Conservation (phyloP, 2,329 filamentous ascomycete species). For the Aspergillus sp. region DNA sequence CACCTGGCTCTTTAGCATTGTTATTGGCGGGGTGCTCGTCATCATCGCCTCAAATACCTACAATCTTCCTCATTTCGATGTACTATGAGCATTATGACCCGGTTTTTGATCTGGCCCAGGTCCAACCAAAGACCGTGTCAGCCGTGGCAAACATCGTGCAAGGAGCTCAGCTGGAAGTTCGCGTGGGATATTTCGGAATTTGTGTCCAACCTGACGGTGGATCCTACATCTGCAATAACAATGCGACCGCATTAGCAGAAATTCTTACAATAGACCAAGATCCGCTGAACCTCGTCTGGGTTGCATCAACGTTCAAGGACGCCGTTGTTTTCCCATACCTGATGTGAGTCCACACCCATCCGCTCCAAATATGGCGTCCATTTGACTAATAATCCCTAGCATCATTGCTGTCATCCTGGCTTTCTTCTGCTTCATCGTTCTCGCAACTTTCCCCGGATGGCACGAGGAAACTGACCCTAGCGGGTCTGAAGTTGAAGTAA, state of each 20-base stretch:
- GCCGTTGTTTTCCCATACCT: constrained; percentile 98
- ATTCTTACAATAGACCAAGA: constrained; percentile 89
- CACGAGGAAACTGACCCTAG: constrained; percentile 82
- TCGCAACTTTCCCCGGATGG: constrained; percentile 97
- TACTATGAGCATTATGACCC: constrained; percentile 91
- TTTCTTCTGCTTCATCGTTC: constrained; percentile 90
- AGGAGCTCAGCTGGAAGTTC: constrained; percentile 77
- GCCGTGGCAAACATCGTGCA: constrained; percentile 91
- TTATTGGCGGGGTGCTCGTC: constrained; percentile 95
- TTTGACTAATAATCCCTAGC: constrained; percentile 44
- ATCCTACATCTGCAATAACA: constrained; percentile 93
- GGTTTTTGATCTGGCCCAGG: constrained; percentile 78
- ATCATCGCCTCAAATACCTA: constrained; percentile 89
- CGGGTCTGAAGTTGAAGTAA: constrained; percentile 85
- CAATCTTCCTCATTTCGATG: constrained; percentile 96
- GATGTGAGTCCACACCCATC: constrained; percentile 62
- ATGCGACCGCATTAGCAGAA: constrained; percentile 88
- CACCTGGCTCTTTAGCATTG: constrained; percentile 61
- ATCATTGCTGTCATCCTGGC: constrained; percentile 98
- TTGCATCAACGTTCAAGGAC: constrained; percentile 95
- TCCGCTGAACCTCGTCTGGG: constrained; percentile 94
- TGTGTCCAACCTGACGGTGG: constrained; percentile 91
- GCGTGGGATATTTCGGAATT: constrained; percentile 97
- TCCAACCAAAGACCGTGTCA: constrained; percentile 81
- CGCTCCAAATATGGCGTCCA: neutral